Conservation (phyloP, 768 basidiomycete species). For the Amanita subjunquillea region DNA sequence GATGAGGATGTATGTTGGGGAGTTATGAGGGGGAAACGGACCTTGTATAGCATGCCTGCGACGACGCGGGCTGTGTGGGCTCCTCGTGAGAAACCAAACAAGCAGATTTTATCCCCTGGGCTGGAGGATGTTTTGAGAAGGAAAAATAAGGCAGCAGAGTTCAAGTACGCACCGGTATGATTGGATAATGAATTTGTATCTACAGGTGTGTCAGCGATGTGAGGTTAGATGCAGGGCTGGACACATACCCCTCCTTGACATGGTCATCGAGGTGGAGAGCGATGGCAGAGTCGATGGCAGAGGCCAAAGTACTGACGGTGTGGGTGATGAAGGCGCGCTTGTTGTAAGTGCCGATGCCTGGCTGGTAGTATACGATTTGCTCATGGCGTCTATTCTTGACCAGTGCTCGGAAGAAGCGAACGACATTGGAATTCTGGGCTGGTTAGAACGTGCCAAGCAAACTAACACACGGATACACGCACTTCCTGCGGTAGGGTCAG, state of each 20-base stretch:
- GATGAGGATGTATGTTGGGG: too few relatives aligned
- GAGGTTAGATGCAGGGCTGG: not conserved
- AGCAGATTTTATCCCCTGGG: not conserved
- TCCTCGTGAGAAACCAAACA: not conserved
- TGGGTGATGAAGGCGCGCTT: not conserved
- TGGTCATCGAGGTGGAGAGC: not conserved
- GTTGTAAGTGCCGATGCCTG: constrained; percentile 3
- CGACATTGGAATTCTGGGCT: constrained; percentile 2
- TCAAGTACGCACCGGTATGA: not conserved
- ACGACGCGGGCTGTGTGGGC: constrained; percentile 9
- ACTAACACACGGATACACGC: not conserved
- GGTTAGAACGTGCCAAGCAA: not conserved
- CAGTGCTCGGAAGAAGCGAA: constrained; percentile 4
- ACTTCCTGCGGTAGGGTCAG: not conserved
- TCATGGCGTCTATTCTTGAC: not conserved
- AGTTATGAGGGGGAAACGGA: not conserved
- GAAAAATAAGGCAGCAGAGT: not conserved
- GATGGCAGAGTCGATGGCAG: not conserved
- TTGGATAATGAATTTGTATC: constrained; percentile 4
- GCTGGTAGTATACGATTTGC: not conserved
- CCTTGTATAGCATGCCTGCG: constrained; percentile 13
- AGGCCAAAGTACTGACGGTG: not conserved
- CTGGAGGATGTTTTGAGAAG: not conserved
- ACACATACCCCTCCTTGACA: constrained; percentile 4
- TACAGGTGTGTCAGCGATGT: not conserved